These are phyloP conservation scores for Zygosaccharomyces kombuchaensis DNA, from an alignment of 805 yeast species.

Conservation along the genomic window DNA sequence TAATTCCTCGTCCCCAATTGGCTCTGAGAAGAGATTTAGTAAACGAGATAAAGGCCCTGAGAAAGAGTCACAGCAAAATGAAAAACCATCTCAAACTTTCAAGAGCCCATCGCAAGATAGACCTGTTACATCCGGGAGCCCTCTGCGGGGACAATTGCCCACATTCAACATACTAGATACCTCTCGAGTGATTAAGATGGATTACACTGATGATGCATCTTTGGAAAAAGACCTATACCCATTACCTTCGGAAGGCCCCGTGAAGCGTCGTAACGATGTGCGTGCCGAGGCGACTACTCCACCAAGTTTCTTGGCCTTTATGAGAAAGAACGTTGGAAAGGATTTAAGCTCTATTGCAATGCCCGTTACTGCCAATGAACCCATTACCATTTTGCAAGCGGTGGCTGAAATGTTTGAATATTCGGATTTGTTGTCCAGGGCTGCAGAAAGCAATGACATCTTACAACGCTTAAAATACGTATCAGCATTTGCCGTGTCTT, in stretches of 20 bases:
- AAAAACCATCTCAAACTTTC: constrained; percentile 4
- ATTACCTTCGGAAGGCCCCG: constrained; percentile 44
- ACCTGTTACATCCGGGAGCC: background rate
- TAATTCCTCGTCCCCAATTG: background rate
- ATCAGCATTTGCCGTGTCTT: constrained; percentile 75
- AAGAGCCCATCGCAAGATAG: background rate
- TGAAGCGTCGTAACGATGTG: constrained; percentile 56
- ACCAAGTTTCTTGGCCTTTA: constrained; percentile 72
- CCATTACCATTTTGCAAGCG: constrained; percentile 74
- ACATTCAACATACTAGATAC: background rate
- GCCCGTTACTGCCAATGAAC: constrained; percentile 95
- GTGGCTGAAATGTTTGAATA: constrained; percentile 80
- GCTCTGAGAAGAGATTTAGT: background rate
- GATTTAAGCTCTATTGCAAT: constrained; percentile 80
- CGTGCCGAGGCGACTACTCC: constrained; percentile 61
- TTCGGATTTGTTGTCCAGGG: constrained; percentile 57
- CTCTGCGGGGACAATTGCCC: background rate
- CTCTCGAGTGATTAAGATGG: background rate
- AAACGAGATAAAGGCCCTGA: constrained; percentile 1
- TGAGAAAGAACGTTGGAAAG: constrained; percentile 89
- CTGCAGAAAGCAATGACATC: constrained; percentile 45
- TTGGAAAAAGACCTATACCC: constrained; percentile 53
- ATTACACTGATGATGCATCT: constrained; percentile 4
- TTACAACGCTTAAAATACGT: constrained; percentile 62
- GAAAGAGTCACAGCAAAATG: background rate